Evolutionary conservation across 176 grass and related monocot species (phyloP), one percentile per base, ranked within the genome.

Genomic region (Oryza glumipatula): DNA sequence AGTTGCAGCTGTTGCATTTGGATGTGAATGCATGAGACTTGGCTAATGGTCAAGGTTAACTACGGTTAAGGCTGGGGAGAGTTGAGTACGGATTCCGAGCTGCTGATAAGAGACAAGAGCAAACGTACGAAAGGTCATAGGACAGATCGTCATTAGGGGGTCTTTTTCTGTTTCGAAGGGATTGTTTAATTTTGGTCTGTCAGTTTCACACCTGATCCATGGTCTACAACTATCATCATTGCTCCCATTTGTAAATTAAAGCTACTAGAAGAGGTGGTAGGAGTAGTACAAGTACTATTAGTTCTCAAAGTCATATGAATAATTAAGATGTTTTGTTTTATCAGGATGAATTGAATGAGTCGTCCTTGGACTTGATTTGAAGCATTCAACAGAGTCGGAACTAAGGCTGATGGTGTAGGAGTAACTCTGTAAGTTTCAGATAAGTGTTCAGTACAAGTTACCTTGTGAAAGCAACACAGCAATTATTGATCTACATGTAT

Each of bases 21-120:
- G 26, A 35, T 83, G 72, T 89, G 74, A 83, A 90, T 14, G 74
- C 79, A 83, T 7, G 22, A 68, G 7, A n/a, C 28, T 23, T 36
- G 60, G 68, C 30, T 23, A 10, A 61, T 61, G 11, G 79, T 73
- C 79, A 79, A 67, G 49, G 45, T 73, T 76, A 68, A 3, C 23
- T 30, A 26, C 0, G 6, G n/a, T 11, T 72, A 63, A 76, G 44
- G 52, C 35, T 70, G 12, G 46, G 44, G 9, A 21, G 3, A 7
- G 32, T 10, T 1, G 0, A 73, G 10, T 13, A 16, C 7, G 10
- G 46, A 8, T 47, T 76, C n/a, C 83, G 44, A 33, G 77, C 28
- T 58, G 54, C 54, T 58, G 17, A 7, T 58, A 58, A n/a, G 54
- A 21, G 54, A 6, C 54, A 21, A 58, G 7, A n/a, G 21, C 54